Evolutionary conservation across 1,284 basidiomycete genomes (phyloP).

Genomic region (Gyrodon tennesseensis): DNA sequence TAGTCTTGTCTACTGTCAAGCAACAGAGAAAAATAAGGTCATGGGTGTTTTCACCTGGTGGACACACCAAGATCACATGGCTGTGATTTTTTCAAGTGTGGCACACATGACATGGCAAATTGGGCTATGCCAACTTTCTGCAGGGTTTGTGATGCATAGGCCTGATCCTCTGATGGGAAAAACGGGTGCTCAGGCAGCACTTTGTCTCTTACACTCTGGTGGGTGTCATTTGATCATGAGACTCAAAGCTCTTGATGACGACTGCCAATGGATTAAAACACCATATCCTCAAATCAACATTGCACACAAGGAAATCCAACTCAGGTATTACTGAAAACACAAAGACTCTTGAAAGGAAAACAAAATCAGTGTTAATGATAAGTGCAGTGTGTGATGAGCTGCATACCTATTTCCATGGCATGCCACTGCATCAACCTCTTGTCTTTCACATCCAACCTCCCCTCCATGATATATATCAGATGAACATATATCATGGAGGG

Average conservation of each 20-base stretch:
- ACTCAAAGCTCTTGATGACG: slow-evolving; percentile 21
- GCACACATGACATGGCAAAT: too few relatives aligned
- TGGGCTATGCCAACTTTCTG: too few relatives aligned
- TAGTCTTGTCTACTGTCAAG: too few relatives aligned
- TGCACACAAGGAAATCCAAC: neutral
- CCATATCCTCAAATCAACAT: neutral
- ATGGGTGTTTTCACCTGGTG: too few relatives aligned
- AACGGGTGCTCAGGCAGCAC: slow-evolving; percentile 51
- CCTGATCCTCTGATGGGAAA: slow-evolving; percentile 50
- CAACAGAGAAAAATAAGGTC: too few relatives aligned
- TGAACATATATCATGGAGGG: rapidly evolving
- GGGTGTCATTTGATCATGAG: slow-evolving; percentile 45
- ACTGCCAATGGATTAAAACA: too few relatives aligned
- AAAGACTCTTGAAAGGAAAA: too few relatives aligned
- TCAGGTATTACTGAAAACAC: neutral
- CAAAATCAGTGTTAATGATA: too few relatives aligned
- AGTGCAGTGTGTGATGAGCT: slow-evolving; percentile 3
- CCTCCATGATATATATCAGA: neutral
- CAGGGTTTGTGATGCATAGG: slow-evolving; percentile 29
- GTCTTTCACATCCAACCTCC: neutral
- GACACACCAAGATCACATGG: too few relatives aligned
- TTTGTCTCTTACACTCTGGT: slow-evolving; percentile 44
- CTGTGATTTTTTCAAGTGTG: too few relatives aligned
- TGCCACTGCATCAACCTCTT: neutral
- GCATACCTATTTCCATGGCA: slow-evolving; percentile 2